Conservation (phyloP, 2,329 filamentous ascomycete genomes). For the Sclerotinia spermophila region DNA sequence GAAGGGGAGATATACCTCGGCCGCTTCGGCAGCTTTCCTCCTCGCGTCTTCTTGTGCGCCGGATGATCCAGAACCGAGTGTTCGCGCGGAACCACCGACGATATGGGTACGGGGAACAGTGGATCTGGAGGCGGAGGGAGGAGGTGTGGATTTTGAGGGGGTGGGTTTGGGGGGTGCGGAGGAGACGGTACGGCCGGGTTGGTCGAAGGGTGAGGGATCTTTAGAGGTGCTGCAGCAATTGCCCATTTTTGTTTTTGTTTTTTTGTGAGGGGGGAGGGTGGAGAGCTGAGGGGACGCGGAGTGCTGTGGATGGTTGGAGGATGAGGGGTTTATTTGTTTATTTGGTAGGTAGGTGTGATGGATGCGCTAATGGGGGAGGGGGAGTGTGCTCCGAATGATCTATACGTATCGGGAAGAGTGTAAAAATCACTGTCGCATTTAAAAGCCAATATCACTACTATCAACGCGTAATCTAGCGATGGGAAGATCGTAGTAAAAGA, state of each 20-base stretch:
- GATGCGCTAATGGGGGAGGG: not conserved
- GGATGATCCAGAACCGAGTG: conserved; percentile 56
- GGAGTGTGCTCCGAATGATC: not conserved
- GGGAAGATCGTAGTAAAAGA: not conserved
- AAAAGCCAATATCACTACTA: not conserved
- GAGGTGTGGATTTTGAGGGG: conserved; percentile 41
- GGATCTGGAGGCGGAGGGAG: conserved; percentile 35
- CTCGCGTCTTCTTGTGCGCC: conserved; percentile 48
- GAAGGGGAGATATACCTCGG: conserved; percentile 47
- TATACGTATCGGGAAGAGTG: not conserved
- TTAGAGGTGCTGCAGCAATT: conserved; percentile 76
- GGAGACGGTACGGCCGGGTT: conserved; percentile 69
- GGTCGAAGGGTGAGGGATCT: conserved; percentile 63
- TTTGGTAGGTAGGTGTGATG: not conserved
- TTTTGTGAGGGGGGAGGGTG: not conserved
- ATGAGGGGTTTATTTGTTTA: not conserved
- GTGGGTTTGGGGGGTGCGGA: conserved; percentile 42
- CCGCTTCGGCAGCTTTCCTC: conserved; percentile 72
- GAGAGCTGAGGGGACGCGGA: not conserved
- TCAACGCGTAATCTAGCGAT: not conserved
- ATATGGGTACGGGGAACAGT: conserved; percentile 47
- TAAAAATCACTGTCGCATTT: not conserved
- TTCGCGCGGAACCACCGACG: conserved; percentile 57
- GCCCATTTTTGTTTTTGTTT: conserved; percentile 70
- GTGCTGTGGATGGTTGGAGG: not conserved